These are phyloP conservation scores for Starmerella vitae DNA, from an alignment of 805 yeast species.

Conservation along the genomic window DNA sequence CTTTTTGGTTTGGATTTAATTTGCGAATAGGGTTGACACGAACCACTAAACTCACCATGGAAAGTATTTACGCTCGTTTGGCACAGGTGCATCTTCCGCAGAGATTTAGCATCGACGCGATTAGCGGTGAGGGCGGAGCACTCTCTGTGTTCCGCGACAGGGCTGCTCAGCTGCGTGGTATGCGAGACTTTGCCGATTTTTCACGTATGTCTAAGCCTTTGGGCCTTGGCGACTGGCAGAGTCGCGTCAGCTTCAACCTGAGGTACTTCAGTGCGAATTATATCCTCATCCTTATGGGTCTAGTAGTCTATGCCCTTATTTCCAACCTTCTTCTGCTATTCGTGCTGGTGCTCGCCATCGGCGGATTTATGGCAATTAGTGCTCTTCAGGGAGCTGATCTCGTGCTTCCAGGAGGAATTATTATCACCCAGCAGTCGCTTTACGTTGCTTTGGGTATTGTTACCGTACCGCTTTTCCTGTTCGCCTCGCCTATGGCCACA, in stretches of 20 bases:
- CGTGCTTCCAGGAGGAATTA: constrained; percentile 48
- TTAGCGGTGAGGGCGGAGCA: constrained; percentile 15
- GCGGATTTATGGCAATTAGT: constrained; percentile 67
- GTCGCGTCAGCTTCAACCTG: constrained; percentile 75
- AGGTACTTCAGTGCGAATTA: constrained; percentile 82
- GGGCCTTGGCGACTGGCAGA: constrained; percentile 77
- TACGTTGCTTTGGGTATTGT: constrained; percentile 71
- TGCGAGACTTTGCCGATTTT: constrained; percentile 86
- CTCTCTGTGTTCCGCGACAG: constrained; percentile 37
- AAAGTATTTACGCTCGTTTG: constrained; percentile 18
- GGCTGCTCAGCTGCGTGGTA: constrained; percentile 65
- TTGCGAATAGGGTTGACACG: not conserved
- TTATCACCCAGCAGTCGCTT: constrained; percentile 57
- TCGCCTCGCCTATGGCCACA: constrained; percentile 82
- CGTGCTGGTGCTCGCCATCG: constrained; percentile 59
- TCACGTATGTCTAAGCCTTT: constrained; percentile 83
- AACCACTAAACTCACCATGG: constrained; percentile 9
- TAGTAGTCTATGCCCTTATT: constrained; percentile 72
- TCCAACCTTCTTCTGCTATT: constrained; percentile 76
- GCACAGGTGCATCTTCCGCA: constrained; percentile 12
- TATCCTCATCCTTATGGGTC: constrained; percentile 51
- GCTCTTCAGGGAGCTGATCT: constrained; percentile 74
- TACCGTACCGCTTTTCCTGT: constrained; percentile 66
- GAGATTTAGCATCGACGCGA: constrained; percentile 10
- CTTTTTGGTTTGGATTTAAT: not conserved